Evolutionary conservation across 768 basidiomycete genomes (phyloP).

Genomic region (Kwoniella mangroviensis): DNA sequence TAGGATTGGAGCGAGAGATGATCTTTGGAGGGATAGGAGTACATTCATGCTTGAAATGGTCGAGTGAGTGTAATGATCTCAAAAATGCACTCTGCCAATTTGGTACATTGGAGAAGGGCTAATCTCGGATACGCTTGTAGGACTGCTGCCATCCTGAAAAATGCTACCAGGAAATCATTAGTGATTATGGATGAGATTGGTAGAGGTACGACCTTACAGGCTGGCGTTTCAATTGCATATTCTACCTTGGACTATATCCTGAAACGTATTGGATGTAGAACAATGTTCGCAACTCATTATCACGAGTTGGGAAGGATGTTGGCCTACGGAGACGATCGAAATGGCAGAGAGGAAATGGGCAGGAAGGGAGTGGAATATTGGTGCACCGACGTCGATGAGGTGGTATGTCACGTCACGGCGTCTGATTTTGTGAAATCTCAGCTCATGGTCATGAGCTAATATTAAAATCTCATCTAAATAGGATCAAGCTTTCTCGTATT

Average conservation of each 20-base stretch:
- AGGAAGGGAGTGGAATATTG: slow-evolving; percentile 72
- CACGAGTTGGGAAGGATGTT: slow-evolving; percentile 90
- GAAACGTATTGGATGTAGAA: slow-evolving; percentile 72
- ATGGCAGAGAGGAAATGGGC: background rate
- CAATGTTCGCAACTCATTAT: slow-evolving; percentile 98
- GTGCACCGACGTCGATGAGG: slow-evolving; percentile 85
- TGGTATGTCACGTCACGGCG: slow-evolving; percentile 61
- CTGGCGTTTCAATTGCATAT: slow-evolving; percentile 92
- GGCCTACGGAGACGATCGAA: slow-evolving; percentile 46
- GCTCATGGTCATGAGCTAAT: background rate
- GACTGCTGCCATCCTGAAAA: slow-evolving; percentile 83
- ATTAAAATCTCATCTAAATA: slow-evolving; percentile 47
- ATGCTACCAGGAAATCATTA: slow-evolving; percentile 80
- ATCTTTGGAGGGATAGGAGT: slow-evolving; percentile 87
- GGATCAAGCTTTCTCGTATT: slow-evolving; percentile 81
- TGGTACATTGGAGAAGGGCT: too few relatives aligned
- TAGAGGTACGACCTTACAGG: slow-evolving; percentile 86
- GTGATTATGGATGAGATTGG: slow-evolving; percentile 99
- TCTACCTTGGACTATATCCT: slow-evolving; percentile 83
- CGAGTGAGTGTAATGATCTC: slow-evolving; percentile 43
- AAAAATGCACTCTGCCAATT: too few relatives aligned
- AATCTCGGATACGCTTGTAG: slow-evolving; percentile 62
- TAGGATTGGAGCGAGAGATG: slow-evolving; percentile 93
- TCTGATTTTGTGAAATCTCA: background rate
- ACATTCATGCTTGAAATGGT: slow-evolving; percentile 78